phyloP scores from a whole-genome alignment of 2,329 filamentous ascomycete genomes.

The Trichoderma sp. region DNA sequence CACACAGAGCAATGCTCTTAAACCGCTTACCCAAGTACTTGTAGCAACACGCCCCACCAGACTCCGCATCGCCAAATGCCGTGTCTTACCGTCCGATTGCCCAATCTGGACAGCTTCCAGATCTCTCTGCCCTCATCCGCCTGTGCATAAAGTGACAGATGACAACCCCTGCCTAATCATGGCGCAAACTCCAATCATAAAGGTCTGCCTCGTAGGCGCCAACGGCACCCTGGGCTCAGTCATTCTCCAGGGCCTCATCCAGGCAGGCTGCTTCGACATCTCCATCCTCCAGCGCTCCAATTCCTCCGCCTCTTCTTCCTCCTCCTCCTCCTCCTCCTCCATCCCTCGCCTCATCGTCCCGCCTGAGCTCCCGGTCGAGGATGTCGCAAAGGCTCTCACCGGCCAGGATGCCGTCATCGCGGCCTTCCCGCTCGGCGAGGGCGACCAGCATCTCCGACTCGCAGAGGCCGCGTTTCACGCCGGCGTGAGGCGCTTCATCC shows the following conservation, averaged over 20 bases:
- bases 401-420: conserved; percentile 60
- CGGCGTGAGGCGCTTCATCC: conserved; percentile 63
- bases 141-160: not conserved
- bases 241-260: conserved; percentile 42
- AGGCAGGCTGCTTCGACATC: conserved; percentile 48
- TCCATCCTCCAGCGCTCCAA: conserved; percentile 56
- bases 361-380: conserved; percentile 36
- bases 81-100: not conserved
- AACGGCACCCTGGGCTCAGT: conserved; percentile 45
- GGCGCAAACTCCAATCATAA: conserved; percentile 31
- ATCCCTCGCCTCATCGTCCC: conserved; percentile 33
- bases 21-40: not conserved
- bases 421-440: conserved; percentile 43
- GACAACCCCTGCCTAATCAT: not conserved
- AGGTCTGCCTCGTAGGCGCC: conserved; percentile 40
- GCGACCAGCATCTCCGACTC: conserved; percentile 49
- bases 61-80: not conserved
- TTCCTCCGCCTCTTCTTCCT: conserved; percentile 36
- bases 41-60: not conserved
- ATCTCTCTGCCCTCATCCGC: not conserved
- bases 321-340: conserved; percentile 29
- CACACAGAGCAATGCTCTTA: not conserved
- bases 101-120: not conserved
- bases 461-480: conserved; percentile 61
- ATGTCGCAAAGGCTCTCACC: conserved; percentile 50